These are phyloP conservation scores for Lagenidium giganteum DNA, from an alignment of 352 stramenopile genomes.

Conservation along the genomic window DNA sequence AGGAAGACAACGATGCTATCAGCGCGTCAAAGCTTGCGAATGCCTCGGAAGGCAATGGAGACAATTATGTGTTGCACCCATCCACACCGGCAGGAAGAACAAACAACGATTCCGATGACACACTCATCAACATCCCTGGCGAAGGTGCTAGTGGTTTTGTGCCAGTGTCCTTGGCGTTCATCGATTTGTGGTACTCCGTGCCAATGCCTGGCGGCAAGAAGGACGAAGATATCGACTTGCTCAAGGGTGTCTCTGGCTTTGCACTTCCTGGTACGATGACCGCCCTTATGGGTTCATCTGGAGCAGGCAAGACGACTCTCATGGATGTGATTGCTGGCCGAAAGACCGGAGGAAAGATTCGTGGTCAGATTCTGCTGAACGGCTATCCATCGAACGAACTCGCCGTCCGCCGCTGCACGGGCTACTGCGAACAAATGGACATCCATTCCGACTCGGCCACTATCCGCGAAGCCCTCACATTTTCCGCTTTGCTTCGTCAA, in stretches of 20 bases:
- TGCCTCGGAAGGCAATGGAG: conserved; percentile 16
- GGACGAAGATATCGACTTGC: conserved; percentile 43
- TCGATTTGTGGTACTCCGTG: conserved; percentile 29
- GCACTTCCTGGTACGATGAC: conserved; percentile 31
- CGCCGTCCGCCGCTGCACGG: conserved; percentile 15
- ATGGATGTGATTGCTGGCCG: conserved; percentile 88
- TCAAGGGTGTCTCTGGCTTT: conserved; percentile 32
- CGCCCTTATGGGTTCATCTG: conserved; percentile 37
- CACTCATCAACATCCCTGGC: conserved; percentile 11
- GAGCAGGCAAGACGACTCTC: conserved; percentile 87
- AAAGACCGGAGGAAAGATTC: conserved; percentile 64
- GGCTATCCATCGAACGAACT: conserved; percentile 18
- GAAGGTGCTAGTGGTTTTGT: conserved; percentile 18
- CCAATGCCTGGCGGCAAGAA: conserved; percentile 11
- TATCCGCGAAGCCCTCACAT: conserved; percentile 80
- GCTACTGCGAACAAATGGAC: conserved; percentile 19
- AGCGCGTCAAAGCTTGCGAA: too few relatives aligned
- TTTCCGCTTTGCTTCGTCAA: conserved; percentile 68
- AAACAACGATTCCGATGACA: too few relatives aligned
- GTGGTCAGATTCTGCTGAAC: conserved; percentile 43
- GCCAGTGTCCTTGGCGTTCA: conserved; percentile 24
- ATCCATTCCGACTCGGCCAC: conserved; percentile 69
- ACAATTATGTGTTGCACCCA: too few relatives aligned
- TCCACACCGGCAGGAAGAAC: too few relatives aligned
- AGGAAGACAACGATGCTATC: conserved; percentile 18